Evolutionary conservation across 345 rosid species (phyloP).

Genomic region (Arabidopsis arenosa): DNA sequence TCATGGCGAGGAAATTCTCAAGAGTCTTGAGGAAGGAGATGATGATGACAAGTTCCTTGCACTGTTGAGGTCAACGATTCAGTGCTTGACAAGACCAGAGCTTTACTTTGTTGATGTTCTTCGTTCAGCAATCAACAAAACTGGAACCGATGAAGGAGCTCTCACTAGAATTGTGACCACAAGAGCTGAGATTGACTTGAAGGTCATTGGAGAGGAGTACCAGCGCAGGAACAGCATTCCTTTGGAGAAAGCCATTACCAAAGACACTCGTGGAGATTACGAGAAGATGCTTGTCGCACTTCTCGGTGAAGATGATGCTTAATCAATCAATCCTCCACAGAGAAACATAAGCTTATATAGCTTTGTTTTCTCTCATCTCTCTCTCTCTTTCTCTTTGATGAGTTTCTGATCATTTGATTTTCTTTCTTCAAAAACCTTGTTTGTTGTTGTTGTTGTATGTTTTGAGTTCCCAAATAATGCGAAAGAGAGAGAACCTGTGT

Average conservation of each 20-base stretch:
- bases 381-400: slow-evolving; percentile 3
- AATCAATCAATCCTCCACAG: slow-evolving; percentile 23
- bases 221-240: slow-evolving; percentile 66
- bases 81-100: slow-evolving; percentile 68
- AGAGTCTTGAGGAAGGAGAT: slow-evolving; percentile 66
- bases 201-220: slow-evolving; percentile 68
- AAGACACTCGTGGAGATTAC: slow-evolving; percentile 73
- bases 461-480: slow-evolving; percentile 30
- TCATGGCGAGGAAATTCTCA: slow-evolving; percentile 64
- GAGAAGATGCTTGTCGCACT: slow-evolving; percentile 74
- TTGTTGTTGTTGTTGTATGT: slow-evolving; percentile 32
- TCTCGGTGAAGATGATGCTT: slow-evolving; percentile 62
- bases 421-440: slow-evolving; percentile 10
- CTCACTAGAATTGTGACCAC: slow-evolving; percentile 79
- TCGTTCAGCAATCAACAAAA: slow-evolving; percentile 66
- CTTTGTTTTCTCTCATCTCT: slow-evolving; percentile 4
- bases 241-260: slow-evolving; percentile 58
- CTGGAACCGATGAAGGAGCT: slow-evolving; percentile 85
- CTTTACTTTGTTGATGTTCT: slow-evolving; percentile 68
- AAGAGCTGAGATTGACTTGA: slow-evolving; percentile 75
- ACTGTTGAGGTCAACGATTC: slow-evolving; percentile 67
- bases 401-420: slow-evolving; percentile 27
- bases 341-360: slow-evolving; percentile 26
- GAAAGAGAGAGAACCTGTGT: slow-evolving; percentile 39
- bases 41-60: slow-evolving; percentile 65